A percentile compares a stretch with the other conserved stretches of the same genome.
Conservation (phyloP, 768 basidiomycete species). For the Auriculariales sp. region DNA sequence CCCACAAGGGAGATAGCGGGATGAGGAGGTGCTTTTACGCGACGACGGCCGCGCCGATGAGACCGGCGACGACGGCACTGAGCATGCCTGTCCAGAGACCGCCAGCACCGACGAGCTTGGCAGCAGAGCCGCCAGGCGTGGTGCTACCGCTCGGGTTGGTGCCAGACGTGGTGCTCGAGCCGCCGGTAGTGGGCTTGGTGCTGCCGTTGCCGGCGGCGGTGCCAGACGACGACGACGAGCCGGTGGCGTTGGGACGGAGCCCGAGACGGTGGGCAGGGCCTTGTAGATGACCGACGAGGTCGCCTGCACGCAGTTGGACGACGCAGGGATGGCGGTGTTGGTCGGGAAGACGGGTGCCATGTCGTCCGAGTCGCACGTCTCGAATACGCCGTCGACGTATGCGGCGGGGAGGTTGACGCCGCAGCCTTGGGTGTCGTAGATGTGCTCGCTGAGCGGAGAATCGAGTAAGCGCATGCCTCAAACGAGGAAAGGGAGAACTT, state of each 20-base stretch:
- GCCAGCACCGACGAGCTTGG: neutral
- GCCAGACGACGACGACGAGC: neutral
- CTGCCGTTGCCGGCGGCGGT: no score
- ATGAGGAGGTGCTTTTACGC: no score
- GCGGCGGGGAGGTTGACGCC: conserved; percentile 58
- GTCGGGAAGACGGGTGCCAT: no score
- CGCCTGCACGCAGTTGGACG: no score
- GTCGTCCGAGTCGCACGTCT: conserved; percentile 50
- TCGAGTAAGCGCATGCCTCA: conserved; percentile 30
- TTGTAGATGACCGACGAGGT: no score
- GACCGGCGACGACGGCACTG: neutral
- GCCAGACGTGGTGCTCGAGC: neutral
- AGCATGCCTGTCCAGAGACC: neutral
- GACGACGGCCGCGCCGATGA: neutral
- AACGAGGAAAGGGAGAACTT: conserved; percentile 53
- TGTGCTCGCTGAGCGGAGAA: conserved; percentile 63
- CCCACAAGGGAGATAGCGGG: no score
- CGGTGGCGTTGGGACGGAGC: neutral
- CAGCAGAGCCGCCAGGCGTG: neutral
- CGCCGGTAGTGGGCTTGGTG: neutral
- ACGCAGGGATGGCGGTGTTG: no score
- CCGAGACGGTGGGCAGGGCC: neutral
- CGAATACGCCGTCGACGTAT: conserved; percentile 44
- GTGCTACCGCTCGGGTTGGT: neutral
- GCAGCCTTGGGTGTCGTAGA: conserved; percentile 63